Evolutionary conservation across 768 basidiomycete genomes (phyloP).

Genomic region (Nidularia pulvinata): DNA sequence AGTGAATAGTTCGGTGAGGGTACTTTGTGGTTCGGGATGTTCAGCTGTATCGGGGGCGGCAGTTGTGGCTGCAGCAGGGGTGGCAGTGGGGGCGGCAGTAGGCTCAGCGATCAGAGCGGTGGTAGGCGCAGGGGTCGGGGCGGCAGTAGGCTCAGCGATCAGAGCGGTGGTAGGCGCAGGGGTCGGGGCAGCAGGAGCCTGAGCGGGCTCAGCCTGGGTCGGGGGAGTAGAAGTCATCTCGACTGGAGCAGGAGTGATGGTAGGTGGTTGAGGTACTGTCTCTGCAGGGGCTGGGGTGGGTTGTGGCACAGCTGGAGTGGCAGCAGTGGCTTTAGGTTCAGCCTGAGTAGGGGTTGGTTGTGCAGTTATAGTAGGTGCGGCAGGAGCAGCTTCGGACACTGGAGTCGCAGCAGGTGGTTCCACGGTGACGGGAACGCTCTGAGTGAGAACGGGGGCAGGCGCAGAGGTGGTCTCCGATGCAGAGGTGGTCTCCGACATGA

Average conservation of each 20-base stretch:
- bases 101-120: slow-evolving; percentile 7
- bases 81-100: slow-evolving; percentile 1
- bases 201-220: slow-evolving; percentile 5
- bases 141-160: slow-evolving; percentile 5
- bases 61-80: slow-evolving; percentile 1
- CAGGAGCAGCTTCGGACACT: slow-evolving; percentile 10
- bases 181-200: slow-evolving; percentile 2
- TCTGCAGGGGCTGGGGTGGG: neutral
- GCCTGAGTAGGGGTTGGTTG: slow-evolving; percentile 1
- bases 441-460: slow-evolving; percentile 6
- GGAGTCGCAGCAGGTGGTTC: slow-evolving; percentile 9
- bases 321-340: neutral
- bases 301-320: neutral
- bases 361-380: slow-evolving; percentile 7
- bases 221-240: no score
- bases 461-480: slow-evolving; percentile 6
- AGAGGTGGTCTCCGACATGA: neutral
- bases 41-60: slow-evolving; percentile 2
- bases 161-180: slow-evolving; percentile 4
- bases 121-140: slow-evolving; percentile 2
- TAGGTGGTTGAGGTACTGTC: slow-evolving; percentile 5
- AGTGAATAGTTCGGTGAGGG: slow-evolving; percentile 69
- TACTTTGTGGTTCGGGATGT: slow-evolving; percentile 60
- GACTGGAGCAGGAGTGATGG: neutral
- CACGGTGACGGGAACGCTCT: slow-evolving; percentile 6